phyloP scores from a whole-genome alignment of 2,329 filamentous ascomycete genomes.

The Cadophora sp. region DNA sequence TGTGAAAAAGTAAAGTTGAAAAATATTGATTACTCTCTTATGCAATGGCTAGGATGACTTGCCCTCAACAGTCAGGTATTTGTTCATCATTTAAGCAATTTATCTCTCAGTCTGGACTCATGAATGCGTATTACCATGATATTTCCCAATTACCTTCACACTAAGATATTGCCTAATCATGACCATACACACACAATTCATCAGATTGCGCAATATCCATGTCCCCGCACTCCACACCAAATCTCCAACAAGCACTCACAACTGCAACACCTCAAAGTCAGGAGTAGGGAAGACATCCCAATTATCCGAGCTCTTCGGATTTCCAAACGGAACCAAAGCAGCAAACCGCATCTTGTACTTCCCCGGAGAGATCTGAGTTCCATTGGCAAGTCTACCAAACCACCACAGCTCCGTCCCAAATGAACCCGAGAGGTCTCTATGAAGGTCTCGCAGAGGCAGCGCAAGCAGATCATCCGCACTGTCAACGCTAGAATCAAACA shows the following conservation, averaged over 20 bases:
- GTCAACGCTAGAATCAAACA: background rate
- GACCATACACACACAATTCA: too few relatives aligned
- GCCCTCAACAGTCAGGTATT: too few relatives aligned
- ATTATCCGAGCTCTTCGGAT: background rate
- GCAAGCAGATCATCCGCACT: background rate
- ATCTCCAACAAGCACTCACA: background rate
- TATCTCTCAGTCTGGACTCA: too few relatives aligned
- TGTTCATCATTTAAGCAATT: too few relatives aligned
- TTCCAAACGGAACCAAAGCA: background rate
- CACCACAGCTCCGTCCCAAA: background rate
- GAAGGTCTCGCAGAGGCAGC: background rate
- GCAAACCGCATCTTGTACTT: slow-evolving; percentile 12
- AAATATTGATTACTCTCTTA: too few relatives aligned
- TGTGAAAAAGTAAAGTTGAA: too few relatives aligned
- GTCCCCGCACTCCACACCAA: background rate
- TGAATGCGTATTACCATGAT: too few relatives aligned
- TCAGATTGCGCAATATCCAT: too few relatives aligned
- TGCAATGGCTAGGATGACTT: too few relatives aligned
- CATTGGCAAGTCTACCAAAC: background rate
- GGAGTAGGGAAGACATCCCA: slow-evolving; percentile 1
- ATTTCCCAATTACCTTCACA: too few relatives aligned
- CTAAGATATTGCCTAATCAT: too few relatives aligned
- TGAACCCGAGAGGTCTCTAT: background rate
- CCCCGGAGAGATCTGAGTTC: background rate
- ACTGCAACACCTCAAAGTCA: background rate